Evolutionary conservation across 768 basidiomycete species (phyloP).

Genomic region (Lentinula sp.): DNA sequence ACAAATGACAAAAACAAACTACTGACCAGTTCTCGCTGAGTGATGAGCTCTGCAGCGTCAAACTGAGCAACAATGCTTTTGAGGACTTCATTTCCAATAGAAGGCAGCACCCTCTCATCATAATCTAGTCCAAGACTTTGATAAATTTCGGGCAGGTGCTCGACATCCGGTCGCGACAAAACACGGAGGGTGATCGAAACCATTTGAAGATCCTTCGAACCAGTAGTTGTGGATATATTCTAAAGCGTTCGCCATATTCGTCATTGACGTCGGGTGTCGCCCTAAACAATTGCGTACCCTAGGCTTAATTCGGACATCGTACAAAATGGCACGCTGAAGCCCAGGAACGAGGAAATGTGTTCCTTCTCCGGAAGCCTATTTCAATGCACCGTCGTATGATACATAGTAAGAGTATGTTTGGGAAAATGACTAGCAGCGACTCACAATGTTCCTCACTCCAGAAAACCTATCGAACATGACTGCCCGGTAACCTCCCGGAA

Average conservation of each 20-base stretch:
- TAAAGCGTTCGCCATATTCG: conserved; percentile 19
- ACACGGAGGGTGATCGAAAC: conserved; percentile 95
- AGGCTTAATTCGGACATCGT: conserved; percentile 97
- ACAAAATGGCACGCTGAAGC: conserved; percentile 93
- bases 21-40: conserved; percentile 93
- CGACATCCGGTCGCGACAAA: conserved; percentile 86
- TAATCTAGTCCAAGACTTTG: conserved; percentile 93
- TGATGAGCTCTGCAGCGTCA: conserved; percentile 94
- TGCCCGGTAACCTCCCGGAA: conserved; percentile 88
- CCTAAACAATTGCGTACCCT: conserved; percentile 45
- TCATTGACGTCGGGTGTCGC: not conserved
- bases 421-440: conserved; percentile 11
- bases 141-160: conserved; percentile 89
- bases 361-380: conserved; percentile 82
- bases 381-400: not conserved
- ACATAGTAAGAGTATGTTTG: not conserved
- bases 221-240: conserved; percentile 99
- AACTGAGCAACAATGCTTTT: conserved; percentile 99
- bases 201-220: conserved; percentile 98
- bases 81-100: conserved; percentile 96
- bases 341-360: conserved; percentile 96
- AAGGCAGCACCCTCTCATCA: conserved; percentile 95
- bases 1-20: not conserved
- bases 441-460: conserved; percentile 78
- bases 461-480: conserved; percentile 99